Evolutionary conservation across 805 yeast genomes (phyloP).

Genomic region (Yamadazyma olivae): DNA sequence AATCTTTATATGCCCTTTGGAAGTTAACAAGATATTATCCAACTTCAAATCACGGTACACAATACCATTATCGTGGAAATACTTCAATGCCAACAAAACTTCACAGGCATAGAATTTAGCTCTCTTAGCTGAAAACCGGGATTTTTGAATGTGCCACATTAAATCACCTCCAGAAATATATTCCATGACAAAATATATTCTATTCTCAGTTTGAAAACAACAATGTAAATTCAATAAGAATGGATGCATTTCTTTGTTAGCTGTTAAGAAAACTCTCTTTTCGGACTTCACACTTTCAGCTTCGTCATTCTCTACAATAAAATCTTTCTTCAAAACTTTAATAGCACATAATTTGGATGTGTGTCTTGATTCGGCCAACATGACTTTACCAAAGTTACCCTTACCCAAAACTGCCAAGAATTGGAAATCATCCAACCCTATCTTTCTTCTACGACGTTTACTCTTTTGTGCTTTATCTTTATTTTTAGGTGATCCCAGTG

Average conservation of each 20-base stretch:
- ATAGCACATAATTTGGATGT: constrained; percentile 86
- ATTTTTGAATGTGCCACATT: constrained; percentile 98
- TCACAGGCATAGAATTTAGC: constrained; percentile 99
- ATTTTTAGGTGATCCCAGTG: constrained; percentile 11
- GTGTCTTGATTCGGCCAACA: constrained; percentile 91
- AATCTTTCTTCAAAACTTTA: constrained; percentile 93
- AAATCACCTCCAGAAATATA: constrained; percentile 97
- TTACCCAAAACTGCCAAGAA: constrained; percentile 94
- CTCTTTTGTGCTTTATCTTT: constrained; percentile 20
- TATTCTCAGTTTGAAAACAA: constrained; percentile 96
- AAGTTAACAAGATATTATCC: constrained; percentile 86
- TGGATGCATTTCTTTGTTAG: constrained; percentile 88
- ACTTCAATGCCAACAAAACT: constrained; percentile 84
- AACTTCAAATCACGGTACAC: constrained; percentile 94
- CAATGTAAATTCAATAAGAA: constrained; percentile 87
- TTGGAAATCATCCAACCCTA: constrained; percentile 93
- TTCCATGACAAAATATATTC: constrained; percentile 98
- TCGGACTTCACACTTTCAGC: constrained; percentile 94
- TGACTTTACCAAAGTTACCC: constrained; percentile 98
- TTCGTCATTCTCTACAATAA: constrained; percentile 92
- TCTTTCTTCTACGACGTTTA: constrained; percentile 55
- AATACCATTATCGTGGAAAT: constrained; percentile 93
- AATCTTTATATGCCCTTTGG: constrained; percentile 91
- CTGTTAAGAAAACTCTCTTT: constrained; percentile 82
- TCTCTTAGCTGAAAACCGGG: constrained; percentile 79